A percentile compares a stretch with the other conserved stretches of the same genome.
These are phyloP conservation scores for Acanthamoeba sp. DNA, from an alignment of 208 protist species.

Conservation along the genomic window DNA sequence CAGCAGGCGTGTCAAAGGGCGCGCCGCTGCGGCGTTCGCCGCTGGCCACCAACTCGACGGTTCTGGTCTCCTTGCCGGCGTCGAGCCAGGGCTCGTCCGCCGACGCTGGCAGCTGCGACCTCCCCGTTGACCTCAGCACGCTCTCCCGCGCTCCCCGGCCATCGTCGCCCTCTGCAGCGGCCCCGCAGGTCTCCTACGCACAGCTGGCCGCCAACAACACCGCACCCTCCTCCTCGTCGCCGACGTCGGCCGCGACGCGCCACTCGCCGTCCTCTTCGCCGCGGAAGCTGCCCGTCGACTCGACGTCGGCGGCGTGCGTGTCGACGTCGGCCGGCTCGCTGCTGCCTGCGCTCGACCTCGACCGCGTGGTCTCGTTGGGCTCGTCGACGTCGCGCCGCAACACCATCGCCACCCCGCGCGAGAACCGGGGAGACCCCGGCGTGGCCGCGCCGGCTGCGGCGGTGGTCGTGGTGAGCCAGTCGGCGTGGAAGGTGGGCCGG, in stretches of 20 bases:
- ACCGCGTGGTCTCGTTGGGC: not conserved
- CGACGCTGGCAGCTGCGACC: not conserved
- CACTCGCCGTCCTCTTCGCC: not conserved
- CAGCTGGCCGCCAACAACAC: not conserved
- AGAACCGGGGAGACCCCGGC: not conserved
- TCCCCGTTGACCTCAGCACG: not conserved
- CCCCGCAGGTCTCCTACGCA: not conserved
- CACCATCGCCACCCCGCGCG: not conserved
- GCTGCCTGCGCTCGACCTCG: not conserved
- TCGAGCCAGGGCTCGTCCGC: too few species aligned
- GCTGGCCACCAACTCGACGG: not conserved
- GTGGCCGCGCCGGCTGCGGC: not conserved
- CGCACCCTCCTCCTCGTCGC: not conserved
- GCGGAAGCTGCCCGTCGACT: not conserved
- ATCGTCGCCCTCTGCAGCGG: not conserved
- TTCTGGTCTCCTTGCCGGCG: not conserved
- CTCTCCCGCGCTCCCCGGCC: not conserved
- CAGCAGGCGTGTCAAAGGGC: not conserved
- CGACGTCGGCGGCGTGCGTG: not conserved
- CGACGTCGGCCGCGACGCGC: not conserved
- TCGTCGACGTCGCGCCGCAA: not conserved
- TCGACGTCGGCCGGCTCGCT: not conserved
- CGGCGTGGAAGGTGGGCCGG: not conserved
- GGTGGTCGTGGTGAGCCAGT: not conserved
- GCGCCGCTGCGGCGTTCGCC: not conserved